Percentiles rank a stretch among this genome's conserved stretches.
These are phyloP conservation scores for Cochlearia excelsa DNA, from an alignment of 345 rosid genomes.

Conservation along the genomic window DNA sequence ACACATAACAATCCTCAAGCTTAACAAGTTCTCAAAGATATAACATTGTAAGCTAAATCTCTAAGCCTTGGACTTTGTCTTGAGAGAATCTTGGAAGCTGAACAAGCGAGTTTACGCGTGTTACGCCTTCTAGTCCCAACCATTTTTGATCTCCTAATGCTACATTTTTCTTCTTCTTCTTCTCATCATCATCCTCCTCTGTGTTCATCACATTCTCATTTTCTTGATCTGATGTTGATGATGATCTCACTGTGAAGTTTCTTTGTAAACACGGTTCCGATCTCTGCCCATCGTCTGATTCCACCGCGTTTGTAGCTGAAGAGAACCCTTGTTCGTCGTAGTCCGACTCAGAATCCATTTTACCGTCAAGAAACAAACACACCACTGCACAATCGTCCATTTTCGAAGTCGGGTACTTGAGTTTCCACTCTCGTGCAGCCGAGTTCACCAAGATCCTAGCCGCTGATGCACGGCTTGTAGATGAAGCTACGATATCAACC, in stretches of 20 bases:
- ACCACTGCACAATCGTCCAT: conserved; percentile 52
- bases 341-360: conserved; percentile 82
- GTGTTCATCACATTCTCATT: conserved; percentile 38
- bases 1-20: no score
- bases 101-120: conserved; percentile 94
- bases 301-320: conserved; percentile 77
- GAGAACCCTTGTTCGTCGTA: conserved; percentile 79
- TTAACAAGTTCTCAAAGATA: no score
- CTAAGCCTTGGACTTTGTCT: conserved; percentile 54
- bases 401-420: conserved; percentile 93
- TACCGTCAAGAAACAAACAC: conserved; percentile 74
- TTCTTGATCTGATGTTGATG: conserved; percentile 48
- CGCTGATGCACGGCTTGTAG: conserved; percentile 80
- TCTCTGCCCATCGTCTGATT: conserved; percentile 81
- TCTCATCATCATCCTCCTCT: conserved; percentile 35
- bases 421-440: conserved; percentile 93
- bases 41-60: not conserved
- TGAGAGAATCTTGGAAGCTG: conserved; percentile 95
- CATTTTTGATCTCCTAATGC: conserved; percentile 68
- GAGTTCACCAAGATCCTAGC: conserved; percentile 83
- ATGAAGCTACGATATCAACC: conserved; percentile 78
- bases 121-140: conserved; percentile 92
- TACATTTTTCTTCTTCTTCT: not conserved
- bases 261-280: conserved; percentile 82
- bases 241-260: conserved; percentile 79